Conservation (phyloP, 1,284 basidiomycete genomes). For the Tranzscheliella williamsii region DNA sequence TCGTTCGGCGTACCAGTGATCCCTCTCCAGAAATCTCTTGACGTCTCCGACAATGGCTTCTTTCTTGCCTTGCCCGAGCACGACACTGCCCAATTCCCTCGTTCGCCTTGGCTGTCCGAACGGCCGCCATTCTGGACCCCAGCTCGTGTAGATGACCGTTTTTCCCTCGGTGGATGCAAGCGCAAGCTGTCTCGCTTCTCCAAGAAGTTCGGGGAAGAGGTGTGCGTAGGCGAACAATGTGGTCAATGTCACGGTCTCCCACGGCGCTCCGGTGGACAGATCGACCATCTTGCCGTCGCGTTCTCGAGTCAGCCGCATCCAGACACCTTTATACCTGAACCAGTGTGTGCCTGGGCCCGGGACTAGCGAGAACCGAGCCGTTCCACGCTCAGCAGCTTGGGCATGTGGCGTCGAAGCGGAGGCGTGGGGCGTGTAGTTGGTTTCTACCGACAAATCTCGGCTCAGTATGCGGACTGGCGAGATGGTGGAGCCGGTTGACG, state of each 20-base stretch:
- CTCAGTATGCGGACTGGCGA: conserved; percentile 61
- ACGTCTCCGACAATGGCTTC: conserved; percentile 81
- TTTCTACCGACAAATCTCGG: conserved; percentile 94
- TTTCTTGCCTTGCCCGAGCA: conserved; percentile 77
- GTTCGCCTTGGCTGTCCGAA: conserved; percentile 91
- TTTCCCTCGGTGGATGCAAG: conserved; percentile 86
- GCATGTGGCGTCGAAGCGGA: conserved; percentile 30
- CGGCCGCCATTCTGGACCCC: conserved; percentile 93
- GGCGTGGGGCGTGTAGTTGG: conserved; percentile 60
- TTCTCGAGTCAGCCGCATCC: conserved; percentile 91
- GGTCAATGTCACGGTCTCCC: conserved; percentile 96
- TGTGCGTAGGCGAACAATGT: conserved; percentile 81
- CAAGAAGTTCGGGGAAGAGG: conserved; percentile 78
- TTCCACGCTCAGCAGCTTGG: conserved; percentile 35
- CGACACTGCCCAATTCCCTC: conserved; percentile 86
- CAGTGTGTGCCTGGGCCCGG: conserved; percentile 95
- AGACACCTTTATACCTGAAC: conserved; percentile 83
- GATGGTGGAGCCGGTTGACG: conserved; percentile 55
- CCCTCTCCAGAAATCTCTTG: conserved; percentile 77
- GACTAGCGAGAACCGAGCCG: conserved; percentile 78
- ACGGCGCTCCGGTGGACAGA: conserved; percentile 85
- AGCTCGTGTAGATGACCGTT: conserved; percentile 92
- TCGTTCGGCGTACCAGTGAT: conserved; percentile 94
- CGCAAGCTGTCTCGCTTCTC: conserved; percentile 85
- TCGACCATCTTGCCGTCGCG: conserved; percentile 77